These are phyloP conservation scores for Stagonosporopsis cucurbitacearum DNA, from an alignment of 2,329 filamentous ascomycete species.

Conservation along the genomic window DNA sequence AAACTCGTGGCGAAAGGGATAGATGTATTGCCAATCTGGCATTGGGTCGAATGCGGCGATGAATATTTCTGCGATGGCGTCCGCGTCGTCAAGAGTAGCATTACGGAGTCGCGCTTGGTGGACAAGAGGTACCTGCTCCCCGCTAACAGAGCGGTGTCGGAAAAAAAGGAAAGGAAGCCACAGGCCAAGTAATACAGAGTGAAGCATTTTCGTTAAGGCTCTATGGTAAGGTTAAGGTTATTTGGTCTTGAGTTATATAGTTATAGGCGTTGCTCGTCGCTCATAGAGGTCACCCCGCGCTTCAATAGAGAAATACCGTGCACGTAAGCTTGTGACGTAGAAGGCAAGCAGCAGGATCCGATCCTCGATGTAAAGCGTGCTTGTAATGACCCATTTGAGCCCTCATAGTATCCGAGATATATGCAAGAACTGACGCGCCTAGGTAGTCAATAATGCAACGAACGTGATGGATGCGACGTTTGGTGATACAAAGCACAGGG, in stretches of 20 bases:
- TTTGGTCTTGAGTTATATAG: not conserved
- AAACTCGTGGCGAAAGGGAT: not conserved
- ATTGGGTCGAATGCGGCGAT: not conserved
- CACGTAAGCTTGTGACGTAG: not conserved
- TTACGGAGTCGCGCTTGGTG: not conserved
- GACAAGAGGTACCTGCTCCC: not conserved
- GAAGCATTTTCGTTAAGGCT: not conserved
- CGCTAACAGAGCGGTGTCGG: not conserved
- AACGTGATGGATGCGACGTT: too few relatives aligned
- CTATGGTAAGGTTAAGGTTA: not conserved
- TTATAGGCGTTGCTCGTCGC: not conserved
- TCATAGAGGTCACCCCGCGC: not conserved
- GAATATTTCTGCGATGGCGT: not conserved
- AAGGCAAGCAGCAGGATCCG: not conserved
- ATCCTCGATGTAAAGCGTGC: not conserved
- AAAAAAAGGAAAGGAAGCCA: not conserved
- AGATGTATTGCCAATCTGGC: constrained; percentile 1
- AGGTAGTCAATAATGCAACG: too few relatives aligned
- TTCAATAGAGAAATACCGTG: not conserved
- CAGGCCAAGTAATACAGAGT: not conserved
- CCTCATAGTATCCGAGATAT: too few relatives aligned
- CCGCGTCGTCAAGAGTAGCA: not conserved
- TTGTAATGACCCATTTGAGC: too few relatives aligned
- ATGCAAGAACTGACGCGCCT: too few relatives aligned
- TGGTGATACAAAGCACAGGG: too few relatives aligned